Percentiles rank a stretch among this genome's conserved stretches.
These are phyloP conservation scores for Trichoderma sp. DNA, from an alignment of 2,329 filamentous ascomycete genomes.

Conservation along the genomic window DNA sequence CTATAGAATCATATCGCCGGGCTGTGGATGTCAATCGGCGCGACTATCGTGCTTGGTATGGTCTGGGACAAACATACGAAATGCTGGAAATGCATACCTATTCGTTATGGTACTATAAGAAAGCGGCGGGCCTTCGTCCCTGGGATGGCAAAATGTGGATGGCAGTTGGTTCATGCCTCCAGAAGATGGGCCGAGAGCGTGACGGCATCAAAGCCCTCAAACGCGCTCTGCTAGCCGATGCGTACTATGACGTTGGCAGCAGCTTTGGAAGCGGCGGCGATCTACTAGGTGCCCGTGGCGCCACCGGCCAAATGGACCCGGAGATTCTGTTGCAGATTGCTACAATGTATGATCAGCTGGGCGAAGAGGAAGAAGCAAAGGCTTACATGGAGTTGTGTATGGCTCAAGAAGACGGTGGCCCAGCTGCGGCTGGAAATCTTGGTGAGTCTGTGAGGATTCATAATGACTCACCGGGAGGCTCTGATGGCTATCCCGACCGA, in stretches of 20 bases:
- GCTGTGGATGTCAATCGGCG: constrained; percentile 94
- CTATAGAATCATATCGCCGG: constrained; percentile 92
- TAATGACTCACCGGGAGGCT: constrained; percentile 48
- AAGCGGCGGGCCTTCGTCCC: constrained; percentile 85
- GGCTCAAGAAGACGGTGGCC: constrained; percentile 79
- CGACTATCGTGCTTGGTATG: constrained; percentile 98
- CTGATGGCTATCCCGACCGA: constrained; percentile 38
- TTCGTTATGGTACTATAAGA: constrained; percentile 95
- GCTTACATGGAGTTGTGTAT: constrained; percentile 96
- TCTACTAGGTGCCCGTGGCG: constrained; percentile 47
- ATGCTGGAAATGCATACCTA: constrained; percentile 98
- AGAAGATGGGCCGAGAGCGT: constrained; percentile 80
- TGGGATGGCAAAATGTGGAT: constrained; percentile 99
- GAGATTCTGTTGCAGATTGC: constrained; percentile 91
- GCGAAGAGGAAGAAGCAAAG: constrained; percentile 75
- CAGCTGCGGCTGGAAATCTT: constrained; percentile 40
- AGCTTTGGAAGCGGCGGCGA: constrained; percentile 49
- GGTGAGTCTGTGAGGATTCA: constrained; percentile 54
- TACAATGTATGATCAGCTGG: constrained; percentile 77
- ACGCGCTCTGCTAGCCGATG: constrained; percentile 82
- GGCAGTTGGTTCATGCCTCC: constrained; percentile 86
- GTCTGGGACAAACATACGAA: constrained; percentile 93
- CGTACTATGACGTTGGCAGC: constrained; percentile 70
- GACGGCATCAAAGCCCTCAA: constrained; percentile 96
- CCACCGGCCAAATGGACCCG: constrained; percentile 70